Evolutionary conservation across 306 rosid species (phyloP).

Genomic region (Abrus precatorius): DNA sequence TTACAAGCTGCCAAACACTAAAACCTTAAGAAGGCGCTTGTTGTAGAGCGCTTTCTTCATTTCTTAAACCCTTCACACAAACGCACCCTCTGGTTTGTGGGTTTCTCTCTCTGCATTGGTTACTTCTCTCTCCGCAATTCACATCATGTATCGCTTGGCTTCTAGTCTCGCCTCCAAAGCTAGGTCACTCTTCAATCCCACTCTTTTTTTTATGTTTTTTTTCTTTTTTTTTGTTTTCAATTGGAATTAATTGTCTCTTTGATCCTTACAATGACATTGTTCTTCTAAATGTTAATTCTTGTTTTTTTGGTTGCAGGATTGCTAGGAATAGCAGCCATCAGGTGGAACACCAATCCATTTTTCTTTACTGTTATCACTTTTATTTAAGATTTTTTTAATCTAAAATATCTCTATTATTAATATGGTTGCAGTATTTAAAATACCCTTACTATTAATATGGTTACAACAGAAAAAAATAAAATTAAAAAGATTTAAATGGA

Average conservation of each 20-base stretch:
- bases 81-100: neutral
- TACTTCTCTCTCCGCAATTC: neutral
- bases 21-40: constrained; percentile 54
- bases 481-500: too few relatives aligned
- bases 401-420: too few relatives aligned
- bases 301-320: constrained; percentile 52
- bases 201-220: neutral
- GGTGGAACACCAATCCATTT: constrained; percentile 53
- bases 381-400: too few relatives aligned
- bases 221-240: too few relatives aligned
- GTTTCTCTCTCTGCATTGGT: neutral
- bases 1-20: too few relatives aligned
- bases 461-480: too few relatives aligned
- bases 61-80: constrained; percentile 45
- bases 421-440: too few relatives aligned
- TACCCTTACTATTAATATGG: too few relatives aligned
- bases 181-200: constrained; percentile 52
- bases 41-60: constrained; percentile 63
- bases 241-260: neutral
- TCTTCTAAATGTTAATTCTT: constrained; percentile 7
- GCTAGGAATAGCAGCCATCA: constrained; percentile 71
- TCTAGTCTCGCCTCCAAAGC: constrained; percentile 74
- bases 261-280: constrained; percentile 23
- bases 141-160: constrained; percentile 72
- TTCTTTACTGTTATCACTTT: too few relatives aligned